Evolutionary conservation across 257 asterid species (phyloP).

Genomic region (Nicotiana sylvestris): DNA sequence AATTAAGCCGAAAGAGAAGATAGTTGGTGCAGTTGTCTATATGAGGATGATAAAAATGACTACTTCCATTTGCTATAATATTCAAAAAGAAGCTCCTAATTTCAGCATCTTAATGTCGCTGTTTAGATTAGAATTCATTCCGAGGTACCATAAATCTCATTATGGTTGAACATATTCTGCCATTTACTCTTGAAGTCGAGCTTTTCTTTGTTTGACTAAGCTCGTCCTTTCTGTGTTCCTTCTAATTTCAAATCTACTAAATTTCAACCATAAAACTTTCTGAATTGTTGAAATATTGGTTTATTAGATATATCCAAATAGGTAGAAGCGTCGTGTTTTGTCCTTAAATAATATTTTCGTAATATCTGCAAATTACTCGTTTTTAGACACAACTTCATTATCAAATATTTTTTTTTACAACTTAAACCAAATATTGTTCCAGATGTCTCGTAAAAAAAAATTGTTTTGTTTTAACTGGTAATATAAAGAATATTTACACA

Average conservation of each 20-base stretch:
- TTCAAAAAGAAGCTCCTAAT: not conserved
- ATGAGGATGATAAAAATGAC: not conserved
- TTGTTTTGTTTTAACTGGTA: too few species aligned
- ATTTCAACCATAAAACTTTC: not conserved
- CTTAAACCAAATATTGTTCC: too few species aligned
- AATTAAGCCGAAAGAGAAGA: slow-evolving; percentile 45
- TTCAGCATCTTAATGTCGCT: not conserved
- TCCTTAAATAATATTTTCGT: too few species aligned
- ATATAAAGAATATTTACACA: too few species aligned
- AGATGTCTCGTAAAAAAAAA: too few species aligned
- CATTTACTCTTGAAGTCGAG: not conserved
- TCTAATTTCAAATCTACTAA: not conserved
- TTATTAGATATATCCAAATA: not conserved
- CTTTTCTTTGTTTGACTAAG: not conserved
- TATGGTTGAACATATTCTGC: not conserved
- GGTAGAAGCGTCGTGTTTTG: not conserved
- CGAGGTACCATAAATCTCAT: too few species aligned
- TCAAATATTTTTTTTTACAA: too few species aligned
- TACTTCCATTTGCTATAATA: not conserved
- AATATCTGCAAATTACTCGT: too few species aligned
- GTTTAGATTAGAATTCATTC: not conserved
- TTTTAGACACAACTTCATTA: too few species aligned
- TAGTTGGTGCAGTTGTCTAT: slow-evolving; percentile 25
- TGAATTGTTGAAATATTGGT: not conserved
- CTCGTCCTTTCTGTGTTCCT: not conserved